Base-by-base conservation (phyloP, 1,284 basidiomycete genomes). In the Naganishia cerealis region DNA sequence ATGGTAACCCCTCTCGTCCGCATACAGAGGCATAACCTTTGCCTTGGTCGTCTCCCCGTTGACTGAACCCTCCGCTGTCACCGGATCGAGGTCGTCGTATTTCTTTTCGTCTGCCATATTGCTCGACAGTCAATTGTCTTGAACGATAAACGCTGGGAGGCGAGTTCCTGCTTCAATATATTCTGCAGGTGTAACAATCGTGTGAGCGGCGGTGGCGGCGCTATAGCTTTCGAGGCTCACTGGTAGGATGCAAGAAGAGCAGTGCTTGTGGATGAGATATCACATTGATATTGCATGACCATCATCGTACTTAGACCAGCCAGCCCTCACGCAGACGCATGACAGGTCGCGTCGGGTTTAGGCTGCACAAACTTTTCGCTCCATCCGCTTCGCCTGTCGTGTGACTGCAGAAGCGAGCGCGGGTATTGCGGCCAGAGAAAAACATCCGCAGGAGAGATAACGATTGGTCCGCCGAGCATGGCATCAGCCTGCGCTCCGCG, bases 1-100 rank as follows among this genome's bases (percentile, higher is more conserved):
- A 36, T 68, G 38, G 38, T 55, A 68, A 12, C 67, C 67, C 24
- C 67, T 39, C 63, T 66, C 63, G 39, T 68, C 67, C n/a, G 62
- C 67, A 29, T 65, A 68, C 13, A 68, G 52, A 46, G 67, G 62
- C 43, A 62, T 59, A 18, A 65, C 48, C 46, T 58, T 68, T 26
- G 67, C 59, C 26, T 38, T 59, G 24, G 53, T 56, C 1, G 54
- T 66, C 53, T 57, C 63, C 13, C n/a, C 48, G 9, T 39, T 24
- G 16, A 63, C 18, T 3, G 50, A 63, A 2, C 38, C 50, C 39
- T 62, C 59, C 38, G 24, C 59, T 21, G 15, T 53, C 38, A 54
- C 42, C 10, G 55, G 63, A n/a, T 52, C 53, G 18, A 66, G 21
- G 24, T 66, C 55, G 24, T 65, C 63, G 42, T 33, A 38, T 39